Conservation (phyloP, 371 early-diverging fungal genomes). For the Funneliformis caledonium region DNA sequence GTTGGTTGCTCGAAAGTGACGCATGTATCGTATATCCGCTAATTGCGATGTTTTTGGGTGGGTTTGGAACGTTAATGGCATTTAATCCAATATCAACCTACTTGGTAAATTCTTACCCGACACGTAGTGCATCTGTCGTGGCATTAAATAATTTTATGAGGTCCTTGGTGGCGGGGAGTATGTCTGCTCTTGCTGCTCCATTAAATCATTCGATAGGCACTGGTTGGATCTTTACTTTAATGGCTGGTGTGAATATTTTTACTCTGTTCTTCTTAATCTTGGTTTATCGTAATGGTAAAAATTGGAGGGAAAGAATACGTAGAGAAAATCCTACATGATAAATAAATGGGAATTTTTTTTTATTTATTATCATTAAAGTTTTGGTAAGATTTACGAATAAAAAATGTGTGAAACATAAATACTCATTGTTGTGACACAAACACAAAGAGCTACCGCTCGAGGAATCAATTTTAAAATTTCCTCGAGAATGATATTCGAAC, state of each 20-base stretch:
- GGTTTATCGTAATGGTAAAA: conserved; percentile 26
- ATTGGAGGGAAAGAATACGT: conserved; percentile 7
- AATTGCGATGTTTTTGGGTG: conserved; percentile 9
- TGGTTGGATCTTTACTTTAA: conserved; percentile 27
- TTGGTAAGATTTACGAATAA: too few species aligned
- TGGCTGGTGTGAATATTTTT: background rate
- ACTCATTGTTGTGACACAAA: too few species aligned
- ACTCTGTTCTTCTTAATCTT: background rate
- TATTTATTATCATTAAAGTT: too few species aligned
- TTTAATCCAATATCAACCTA: conserved; percentile 13
- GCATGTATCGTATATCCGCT: background rate
- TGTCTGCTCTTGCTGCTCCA: background rate
- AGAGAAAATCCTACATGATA: background rate
- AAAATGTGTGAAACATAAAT: too few species aligned
- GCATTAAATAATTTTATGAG: background rate
- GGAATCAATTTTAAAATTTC: too few species aligned
- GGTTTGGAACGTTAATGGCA: background rate
- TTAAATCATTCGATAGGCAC: background rate
- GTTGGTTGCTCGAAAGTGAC: conserved; percentile 2
- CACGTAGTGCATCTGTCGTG: conserved; percentile 14
- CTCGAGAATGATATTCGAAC: too few species aligned
- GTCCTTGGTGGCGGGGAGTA: background rate
- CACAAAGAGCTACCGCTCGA: too few species aligned
- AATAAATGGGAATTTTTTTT: too few species aligned
- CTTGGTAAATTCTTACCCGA: background rate